Conservation (phyloP, 2,329 filamentous ascomycete genomes). For the Aureobasidium musti region DNA sequence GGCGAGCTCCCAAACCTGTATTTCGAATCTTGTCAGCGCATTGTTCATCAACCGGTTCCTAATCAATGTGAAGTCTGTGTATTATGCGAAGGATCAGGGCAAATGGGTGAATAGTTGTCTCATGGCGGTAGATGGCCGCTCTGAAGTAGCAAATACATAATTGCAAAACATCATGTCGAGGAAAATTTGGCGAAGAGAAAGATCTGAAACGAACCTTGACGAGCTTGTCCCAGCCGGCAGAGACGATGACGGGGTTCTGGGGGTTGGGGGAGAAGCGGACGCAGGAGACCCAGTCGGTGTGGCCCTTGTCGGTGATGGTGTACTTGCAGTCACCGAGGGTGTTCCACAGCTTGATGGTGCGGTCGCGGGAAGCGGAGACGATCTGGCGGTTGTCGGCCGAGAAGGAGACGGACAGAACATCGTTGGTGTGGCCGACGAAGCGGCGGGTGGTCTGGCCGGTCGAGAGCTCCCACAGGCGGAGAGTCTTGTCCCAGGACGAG, state of each 20-base stretch:
- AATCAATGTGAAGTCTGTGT: conserved; percentile 1
- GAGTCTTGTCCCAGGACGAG: conserved; percentile 99
- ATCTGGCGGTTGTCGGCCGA: conserved; percentile 99
- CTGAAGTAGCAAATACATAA: conserved; percentile 99
- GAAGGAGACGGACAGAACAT: conserved; percentile 99
- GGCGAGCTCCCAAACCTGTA: conserved; percentile 96
- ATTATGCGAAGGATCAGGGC: conserved; percentile 64
- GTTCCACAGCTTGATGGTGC: conserved; percentile 99
- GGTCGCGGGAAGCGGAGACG: conserved; percentile 96
- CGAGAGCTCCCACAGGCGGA: conserved; percentile 98
- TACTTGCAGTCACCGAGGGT: conserved; percentile 99
- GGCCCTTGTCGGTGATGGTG: conserved; percentile 99
- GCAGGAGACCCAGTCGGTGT: conserved; percentile 99
- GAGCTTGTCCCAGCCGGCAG: conserved; percentile 98
- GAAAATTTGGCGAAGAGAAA: conserved; percentile 30
- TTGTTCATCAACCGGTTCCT: conserved; percentile 15
- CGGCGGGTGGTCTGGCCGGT: conserved; percentile 96
- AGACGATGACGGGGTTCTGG: conserved; percentile 99
- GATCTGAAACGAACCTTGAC: conserved; percentile 79
- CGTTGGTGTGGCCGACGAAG: conserved; percentile 99
- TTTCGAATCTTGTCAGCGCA: conserved; percentile 9
- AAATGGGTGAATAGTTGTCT: conserved; percentile 90
- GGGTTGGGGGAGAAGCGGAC: conserved; percentile 99
- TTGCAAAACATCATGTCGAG: conserved; percentile 86
- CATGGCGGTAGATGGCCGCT: conserved; percentile 78